These are phyloP conservation scores for Arctostaphylos glauca DNA, from an alignment of 148 eudicot genomes.

Conservation along the genomic window DNA sequence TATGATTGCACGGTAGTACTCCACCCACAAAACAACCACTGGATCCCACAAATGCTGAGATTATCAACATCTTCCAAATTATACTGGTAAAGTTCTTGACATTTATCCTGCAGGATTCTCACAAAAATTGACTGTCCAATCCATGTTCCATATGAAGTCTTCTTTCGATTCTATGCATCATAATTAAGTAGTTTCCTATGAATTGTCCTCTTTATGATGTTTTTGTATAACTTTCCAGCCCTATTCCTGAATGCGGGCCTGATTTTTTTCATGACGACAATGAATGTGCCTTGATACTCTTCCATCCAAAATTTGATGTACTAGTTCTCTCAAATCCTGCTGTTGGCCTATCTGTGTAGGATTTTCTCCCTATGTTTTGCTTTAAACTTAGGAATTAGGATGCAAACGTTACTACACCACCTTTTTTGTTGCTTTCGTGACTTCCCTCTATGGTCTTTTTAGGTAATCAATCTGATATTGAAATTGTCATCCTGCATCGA, in stretches of 20 bases:
- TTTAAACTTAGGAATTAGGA: not conserved
- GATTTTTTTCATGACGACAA: not conserved
- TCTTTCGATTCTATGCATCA: not conserved
- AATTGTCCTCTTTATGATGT: not conserved
- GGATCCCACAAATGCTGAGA: not conserved
- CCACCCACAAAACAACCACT: not conserved
- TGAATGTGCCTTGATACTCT: not conserved
- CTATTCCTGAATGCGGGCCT: not conserved
- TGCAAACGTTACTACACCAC: no score
- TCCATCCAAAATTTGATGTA: not conserved
- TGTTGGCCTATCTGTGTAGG: not conserved
- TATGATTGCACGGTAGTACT: not conserved
- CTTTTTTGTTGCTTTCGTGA: not conserved
- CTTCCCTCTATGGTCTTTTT: not conserved
- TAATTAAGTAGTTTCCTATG: not conserved
- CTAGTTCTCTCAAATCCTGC: not conserved
- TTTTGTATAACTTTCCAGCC: not conserved
- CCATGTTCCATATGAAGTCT: not conserved
- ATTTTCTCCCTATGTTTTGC: not conserved
- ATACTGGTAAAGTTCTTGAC: not conserved
- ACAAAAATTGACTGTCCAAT: not conserved
- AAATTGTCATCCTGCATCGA: not conserved
- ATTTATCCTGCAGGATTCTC: not conserved
- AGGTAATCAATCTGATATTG: not conserved
- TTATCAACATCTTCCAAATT: not conserved